phyloP scores from a whole-genome alignment of 140 eudicot species.

The Stevia rebaudiana region DNA sequence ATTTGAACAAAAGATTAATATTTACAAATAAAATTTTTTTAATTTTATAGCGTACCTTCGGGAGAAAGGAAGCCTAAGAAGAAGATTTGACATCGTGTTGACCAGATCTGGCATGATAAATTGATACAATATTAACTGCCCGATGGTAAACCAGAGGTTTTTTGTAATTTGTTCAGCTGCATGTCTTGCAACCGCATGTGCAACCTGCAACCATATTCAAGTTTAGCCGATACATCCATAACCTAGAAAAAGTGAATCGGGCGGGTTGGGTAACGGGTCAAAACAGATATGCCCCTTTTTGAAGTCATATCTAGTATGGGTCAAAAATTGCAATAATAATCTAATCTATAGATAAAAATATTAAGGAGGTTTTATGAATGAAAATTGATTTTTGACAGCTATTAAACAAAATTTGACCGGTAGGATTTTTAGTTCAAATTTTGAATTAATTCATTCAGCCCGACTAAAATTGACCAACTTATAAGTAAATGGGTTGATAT shows the following conservation, averaged over 20 bases:
- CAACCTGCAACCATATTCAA: slow-evolving; percentile 54
- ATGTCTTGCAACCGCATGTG: slow-evolving; percentile 91
- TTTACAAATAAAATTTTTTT: background rate
- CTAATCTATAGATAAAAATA: background rate
- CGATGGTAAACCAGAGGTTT: slow-evolving; percentile 67
- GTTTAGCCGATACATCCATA: slow-evolving; percentile 6
- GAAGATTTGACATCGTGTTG: slow-evolving; percentile 68
- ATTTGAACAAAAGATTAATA: background rate
- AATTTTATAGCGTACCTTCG: slow-evolving; percentile 43
- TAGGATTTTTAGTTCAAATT: background rate
- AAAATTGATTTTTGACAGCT: background rate
- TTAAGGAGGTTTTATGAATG: background rate
- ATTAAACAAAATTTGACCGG: background rate
- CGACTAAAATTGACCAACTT: background rate
- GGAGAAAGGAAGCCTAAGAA: slow-evolving; percentile 84
- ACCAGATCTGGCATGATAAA: slow-evolving; percentile 70
- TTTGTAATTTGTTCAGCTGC: slow-evolving; percentile 79
- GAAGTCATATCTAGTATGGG: background rate
- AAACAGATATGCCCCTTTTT: background rate
- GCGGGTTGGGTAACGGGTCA: background rate
- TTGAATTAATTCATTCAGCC: background rate
- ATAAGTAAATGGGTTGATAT: background rate
- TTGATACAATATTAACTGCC: slow-evolving; percentile 61
- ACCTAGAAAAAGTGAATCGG: background rate
- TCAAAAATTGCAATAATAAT: background rate